Base-by-base conservation (phyloP, 345 rosid species). In the Eucalyptus microcorys region DNA sequence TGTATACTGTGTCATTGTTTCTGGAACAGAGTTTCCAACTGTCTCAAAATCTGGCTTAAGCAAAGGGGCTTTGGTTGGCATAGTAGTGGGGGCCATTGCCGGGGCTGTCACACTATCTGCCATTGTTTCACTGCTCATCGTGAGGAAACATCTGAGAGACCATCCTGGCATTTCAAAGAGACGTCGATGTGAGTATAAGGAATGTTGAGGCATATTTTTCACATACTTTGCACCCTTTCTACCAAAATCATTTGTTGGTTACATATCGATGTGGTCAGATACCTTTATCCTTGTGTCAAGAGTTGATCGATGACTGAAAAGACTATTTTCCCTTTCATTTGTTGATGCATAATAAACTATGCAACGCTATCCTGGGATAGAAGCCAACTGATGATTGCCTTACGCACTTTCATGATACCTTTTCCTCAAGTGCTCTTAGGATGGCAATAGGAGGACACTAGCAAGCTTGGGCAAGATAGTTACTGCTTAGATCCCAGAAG, bases 21-120 rank as follows among this genome's bases (percentile, higher is more conserved):
- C 68, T 90, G 85, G 87, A 27, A 34, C 92, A 96, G 98, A 59
- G 87, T 85, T 94, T 57, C 64, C 87, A 52, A 5, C 90, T 66
- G 30, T 90, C 85, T 66, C 87, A 49, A 84, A 90, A 59, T 91
- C 96, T 89, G 93, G 95, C 55, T 14, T 97, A 87, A 94, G 95
- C 90, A 95, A 86, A 87, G 97, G 94, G 89, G 97, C 93, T 52
- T 49, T 97, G 88, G 96, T 87, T 80, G 99, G 96, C 87, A 91
- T 95, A 87, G 91, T 95, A 87, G 50, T 97, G 84, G 99, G 98
- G 71, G 87, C 94, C 64, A 93, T 94, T 88, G 99, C 97, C 21
- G 95, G 87, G 89, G 95, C 98, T 37, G 96, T 94, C 89, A 90
- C 92, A 26, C 27, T 98, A 91, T 95, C 98, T 14, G 98, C 97